A percentile compares a stretch with the other conserved stretches of the same genome.
phyloP scores from a whole-genome alignment of 805 yeast species.

The Wickerhamiella vanderwaltii region DNA sequence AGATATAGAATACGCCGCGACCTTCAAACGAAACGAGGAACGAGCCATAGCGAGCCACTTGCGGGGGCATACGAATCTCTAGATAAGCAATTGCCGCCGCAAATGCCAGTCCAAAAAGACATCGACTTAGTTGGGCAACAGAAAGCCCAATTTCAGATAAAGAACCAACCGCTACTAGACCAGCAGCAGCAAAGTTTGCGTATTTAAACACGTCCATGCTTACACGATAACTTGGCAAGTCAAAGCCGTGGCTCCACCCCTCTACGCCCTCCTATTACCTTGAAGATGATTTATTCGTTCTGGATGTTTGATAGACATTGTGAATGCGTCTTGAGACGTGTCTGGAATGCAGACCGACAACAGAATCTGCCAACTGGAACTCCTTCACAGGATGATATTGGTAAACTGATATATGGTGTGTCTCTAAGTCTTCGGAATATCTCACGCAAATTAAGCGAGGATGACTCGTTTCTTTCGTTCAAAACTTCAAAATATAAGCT shows the following conservation, averaged over 20 bases:
- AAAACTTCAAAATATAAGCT: constrained; percentile 61
- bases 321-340: constrained; percentile 70
- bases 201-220: constrained; percentile 9
- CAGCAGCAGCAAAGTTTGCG: constrained; percentile 10
- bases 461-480: constrained; percentile 27
- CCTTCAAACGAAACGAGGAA: constrained; percentile 58
- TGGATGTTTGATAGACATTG: constrained; percentile 91
- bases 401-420: constrained; percentile 77
- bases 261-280: neutral
- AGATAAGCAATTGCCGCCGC: constrained; percentile 19
- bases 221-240: too few species aligned
- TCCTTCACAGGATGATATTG: constrained; percentile 43
- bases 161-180: constrained; percentile 7
- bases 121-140: constrained; percentile 7
- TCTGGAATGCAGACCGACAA: constrained; percentile 35
- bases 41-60: constrained; percentile 37
- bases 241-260: neutral
- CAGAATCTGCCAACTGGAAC: constrained; percentile 32
- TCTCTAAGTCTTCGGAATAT: constrained; percentile 68
- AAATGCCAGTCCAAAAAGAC: constrained; percentile 25
- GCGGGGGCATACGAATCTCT: constrained; percentile 42
- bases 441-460: constrained; percentile 41
- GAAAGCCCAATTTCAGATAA: constrained; percentile 2
- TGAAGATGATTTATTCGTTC: constrained; percentile 50
- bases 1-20: constrained; percentile 49